phyloP scores from a whole-genome alignment of 2,329 filamentous ascomycete species.

The Colletotrichum neosansevieriae region DNA sequence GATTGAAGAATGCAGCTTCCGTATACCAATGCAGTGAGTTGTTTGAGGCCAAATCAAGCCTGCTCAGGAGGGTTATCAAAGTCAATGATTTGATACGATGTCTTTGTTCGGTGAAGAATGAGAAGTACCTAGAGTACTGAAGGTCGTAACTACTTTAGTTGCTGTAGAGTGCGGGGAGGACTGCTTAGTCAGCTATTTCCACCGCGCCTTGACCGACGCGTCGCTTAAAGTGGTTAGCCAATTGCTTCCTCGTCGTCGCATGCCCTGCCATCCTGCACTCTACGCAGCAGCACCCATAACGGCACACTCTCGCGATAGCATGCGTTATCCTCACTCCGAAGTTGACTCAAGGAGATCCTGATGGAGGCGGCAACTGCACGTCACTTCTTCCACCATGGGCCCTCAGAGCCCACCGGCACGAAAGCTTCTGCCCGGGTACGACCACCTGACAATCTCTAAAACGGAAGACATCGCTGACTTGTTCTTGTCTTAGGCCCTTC shows the following conservation, averaged over 20 bases:
- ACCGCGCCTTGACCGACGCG: not conserved
- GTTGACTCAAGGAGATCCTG: not conserved
- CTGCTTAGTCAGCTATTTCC: slow-evolving; percentile 23
- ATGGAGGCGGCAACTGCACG: slow-evolving; percentile 61
- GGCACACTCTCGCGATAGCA: not conserved
- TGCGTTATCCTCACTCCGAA: not conserved
- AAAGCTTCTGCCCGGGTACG: slow-evolving; percentile 31
- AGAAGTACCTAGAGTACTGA: too few species aligned
- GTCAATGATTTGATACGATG: too few species aligned
- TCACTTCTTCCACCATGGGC: slow-evolving; percentile 65
- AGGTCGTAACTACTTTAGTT: too few species aligned
- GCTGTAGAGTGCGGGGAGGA: too few species aligned
- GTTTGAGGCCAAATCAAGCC: too few species aligned
- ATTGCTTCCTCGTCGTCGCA: not conserved
- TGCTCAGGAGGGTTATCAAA: too few species aligned
- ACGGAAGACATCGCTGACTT: slow-evolving; percentile 3
- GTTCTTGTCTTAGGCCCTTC: slow-evolving; percentile 46
- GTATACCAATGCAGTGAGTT: too few species aligned
- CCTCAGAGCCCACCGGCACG: not conserved
- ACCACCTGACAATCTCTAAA: not conserved
- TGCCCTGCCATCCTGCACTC: not conserved
- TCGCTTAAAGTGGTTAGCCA: slow-evolving; percentile 37
- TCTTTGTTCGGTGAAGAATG: too few species aligned
- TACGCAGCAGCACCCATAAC: not conserved
- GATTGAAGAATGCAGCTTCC: too few species aligned